These are phyloP conservation scores for Trifolium dubium DNA, from an alignment of 306 rosid genomes.

Conservation along the genomic window DNA sequence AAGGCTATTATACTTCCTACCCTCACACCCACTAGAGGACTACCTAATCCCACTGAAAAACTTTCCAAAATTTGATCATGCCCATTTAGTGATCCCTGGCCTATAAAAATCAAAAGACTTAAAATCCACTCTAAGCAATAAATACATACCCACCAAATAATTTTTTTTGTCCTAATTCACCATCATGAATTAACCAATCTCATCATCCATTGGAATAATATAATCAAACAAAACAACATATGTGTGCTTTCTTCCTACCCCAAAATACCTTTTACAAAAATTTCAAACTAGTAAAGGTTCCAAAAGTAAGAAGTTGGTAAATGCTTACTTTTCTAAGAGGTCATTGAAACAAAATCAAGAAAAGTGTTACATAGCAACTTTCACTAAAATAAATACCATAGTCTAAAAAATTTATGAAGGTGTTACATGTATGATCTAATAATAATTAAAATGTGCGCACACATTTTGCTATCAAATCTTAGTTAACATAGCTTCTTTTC, in stretches of 20 bases:
- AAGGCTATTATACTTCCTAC: neutral
- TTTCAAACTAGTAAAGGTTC: constrained; percentile 51
- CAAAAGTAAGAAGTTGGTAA: constrained; percentile 61
- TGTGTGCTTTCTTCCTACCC: constrained; percentile 36
- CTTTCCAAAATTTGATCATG: neutral
- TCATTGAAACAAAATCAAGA: neutral
- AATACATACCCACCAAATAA: constrained; percentile 14
- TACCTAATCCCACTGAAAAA: neutral
- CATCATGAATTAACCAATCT: constrained; percentile 7
- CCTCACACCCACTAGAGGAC: neutral
- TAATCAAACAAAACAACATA: constrained; percentile 3
- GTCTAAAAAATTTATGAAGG: constrained; percentile 34
- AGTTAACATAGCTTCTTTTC: constrained; percentile 57
- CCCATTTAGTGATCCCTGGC: neutral
- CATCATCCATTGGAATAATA: neutral
- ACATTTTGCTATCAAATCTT: constrained; percentile 53
- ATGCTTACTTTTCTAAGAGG: constrained; percentile 47
- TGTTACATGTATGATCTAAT: constrained; percentile 57
- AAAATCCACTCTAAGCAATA: constrained; percentile 9
- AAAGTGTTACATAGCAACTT: neutral
- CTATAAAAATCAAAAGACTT: neutral
- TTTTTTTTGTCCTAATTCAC: neutral
- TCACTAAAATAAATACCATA: constrained; percentile 27
- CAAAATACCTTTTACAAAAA: constrained; percentile 44
- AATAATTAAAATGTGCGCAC: constrained; percentile 43